Base-by-base conservation (phyloP, 139 green algal genomes). In the Auxenochlorella pyrenoidosa region DNA sequence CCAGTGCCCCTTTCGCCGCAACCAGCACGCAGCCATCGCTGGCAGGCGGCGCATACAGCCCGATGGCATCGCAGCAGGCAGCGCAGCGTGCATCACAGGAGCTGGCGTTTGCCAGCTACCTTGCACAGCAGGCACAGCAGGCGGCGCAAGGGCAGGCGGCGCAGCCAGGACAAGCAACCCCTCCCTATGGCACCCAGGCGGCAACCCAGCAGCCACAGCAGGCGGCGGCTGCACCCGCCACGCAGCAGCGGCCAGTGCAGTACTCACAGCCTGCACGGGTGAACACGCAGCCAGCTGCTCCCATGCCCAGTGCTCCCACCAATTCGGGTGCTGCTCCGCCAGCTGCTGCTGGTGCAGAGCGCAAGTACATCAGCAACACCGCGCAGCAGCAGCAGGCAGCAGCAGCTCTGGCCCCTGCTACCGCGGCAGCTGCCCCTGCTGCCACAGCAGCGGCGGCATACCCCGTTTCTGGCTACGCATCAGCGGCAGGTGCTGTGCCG, bases 331-430 rank as follows among this genome's bases (percentile, higher is more conserved):
- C 28, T 28, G 80, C 40, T 24, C 5, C 38, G 8, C 59, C 54
- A 13, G 41, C 40, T 19, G 28, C 41, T 41, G 24, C 58, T 5
- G 60, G 40, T 13, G 26, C 58, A 10, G 79, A 84, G 79, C 58
- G 58, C 12, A 51, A 54, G 36, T 84, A 84, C 58, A 84, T 84
- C 79, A 84, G 79, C 79, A 84, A 84, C 63, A 85, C 38, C 19
- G 40, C 26, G 47, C n/a, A 51, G 58, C 58, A 73, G 77, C 54
- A 59, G 79, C 76, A 83, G 76, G 13, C 75, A 28, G 43, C 41
- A 28, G 75, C 26, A 22, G 47, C 65, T 18, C 28, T 1, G 6
- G 28, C 24, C 30, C 65, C 65, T 5, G 1, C 15, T 70, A 4
- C 76, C 0, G 79, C 79, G 3, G 36, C 79, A 24, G 36, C 75